Evolutionary conservation across 2,329 filamentous ascomycete genomes (phyloP).

Genomic region (Alternaria triticina): DNA sequence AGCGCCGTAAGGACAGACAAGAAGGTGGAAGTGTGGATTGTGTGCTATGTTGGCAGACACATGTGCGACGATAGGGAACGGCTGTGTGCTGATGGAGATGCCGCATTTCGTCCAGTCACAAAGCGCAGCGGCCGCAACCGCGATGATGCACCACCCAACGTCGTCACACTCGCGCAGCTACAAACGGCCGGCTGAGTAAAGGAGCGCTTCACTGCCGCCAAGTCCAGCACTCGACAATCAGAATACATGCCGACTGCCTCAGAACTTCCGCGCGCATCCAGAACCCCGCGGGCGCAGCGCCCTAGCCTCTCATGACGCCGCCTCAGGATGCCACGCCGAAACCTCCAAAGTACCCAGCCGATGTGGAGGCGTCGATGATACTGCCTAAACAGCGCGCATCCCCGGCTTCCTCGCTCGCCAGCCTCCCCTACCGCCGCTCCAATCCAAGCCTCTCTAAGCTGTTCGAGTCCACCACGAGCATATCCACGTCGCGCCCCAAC

Average conservation of each 20-base stretch:
- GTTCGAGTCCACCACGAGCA: slow-evolving; percentile 58
- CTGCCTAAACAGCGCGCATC: slow-evolving; percentile 66
- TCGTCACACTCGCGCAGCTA: slow-evolving; percentile 25
- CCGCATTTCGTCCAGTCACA: slow-evolving; percentile 39
- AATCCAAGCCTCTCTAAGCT: slow-evolving; percentile 60
- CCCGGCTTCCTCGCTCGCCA: slow-evolving; percentile 66
- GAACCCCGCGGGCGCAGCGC: slow-evolving; percentile 43
- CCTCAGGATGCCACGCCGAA: slow-evolving; percentile 48
- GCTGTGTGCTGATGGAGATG: slow-evolving; percentile 35
- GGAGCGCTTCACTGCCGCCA: slow-evolving; percentile 6
- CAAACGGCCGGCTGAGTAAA: slow-evolving; percentile 13
- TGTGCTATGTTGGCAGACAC: slow-evolving; percentile 3
- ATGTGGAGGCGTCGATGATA: slow-evolving; percentile 67
- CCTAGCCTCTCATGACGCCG: slow-evolving; percentile 50
- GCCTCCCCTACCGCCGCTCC: slow-evolving; percentile 61
- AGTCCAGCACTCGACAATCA: slow-evolving; percentile 7
- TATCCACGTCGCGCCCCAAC: slow-evolving; percentile 50
- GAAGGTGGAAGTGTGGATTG: neutral
- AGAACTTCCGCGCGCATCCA: slow-evolving; percentile 36
- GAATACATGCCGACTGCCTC: slow-evolving; percentile 45
- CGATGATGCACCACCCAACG: slow-evolving; percentile 18
- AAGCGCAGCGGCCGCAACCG: slow-evolving; percentile 41
- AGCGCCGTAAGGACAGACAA: slow-evolving; percentile 2
- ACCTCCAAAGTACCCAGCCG: slow-evolving; percentile 57
- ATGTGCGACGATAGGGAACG: neutral